These are phyloP conservation scores for Penstemon newberryi DNA, from an alignment of 257 asterid species.

Conservation along the genomic window DNA sequence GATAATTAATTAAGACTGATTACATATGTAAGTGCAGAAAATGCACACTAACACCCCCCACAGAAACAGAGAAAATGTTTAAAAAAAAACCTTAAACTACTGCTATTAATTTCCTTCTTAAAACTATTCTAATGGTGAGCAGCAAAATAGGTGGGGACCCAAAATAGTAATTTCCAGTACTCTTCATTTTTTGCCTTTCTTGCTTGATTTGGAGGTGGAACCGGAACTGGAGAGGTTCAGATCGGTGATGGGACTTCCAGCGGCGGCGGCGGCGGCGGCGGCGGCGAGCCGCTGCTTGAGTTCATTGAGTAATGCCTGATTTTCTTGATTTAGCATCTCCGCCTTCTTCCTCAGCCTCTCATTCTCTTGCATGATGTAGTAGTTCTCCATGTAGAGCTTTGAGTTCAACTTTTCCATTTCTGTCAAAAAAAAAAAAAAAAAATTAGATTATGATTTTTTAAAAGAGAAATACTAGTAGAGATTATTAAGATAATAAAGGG, in stretches of 20 bases:
- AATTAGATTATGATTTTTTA: too few relatives aligned
- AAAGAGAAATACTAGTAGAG: too few relatives aligned
- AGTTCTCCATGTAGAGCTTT: conserved; percentile 69
- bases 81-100: background rate
- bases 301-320: conserved; percentile 63
- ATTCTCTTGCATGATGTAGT: conserved; percentile 74
- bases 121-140: background rate
- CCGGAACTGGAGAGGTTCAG: conserved; percentile 33
- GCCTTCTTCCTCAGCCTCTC: conserved; percentile 80
- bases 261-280: conserved; percentile 19
- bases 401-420: conserved; percentile 28
- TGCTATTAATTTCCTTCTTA: background rate
- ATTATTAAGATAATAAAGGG: background rate
- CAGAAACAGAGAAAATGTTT: too few relatives aligned
- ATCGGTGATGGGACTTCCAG: conserved; percentile 42
- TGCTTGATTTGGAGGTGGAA: conserved; percentile 47
- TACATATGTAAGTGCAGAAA: too few relatives aligned
- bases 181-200: conserved; percentile 48
- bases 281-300: conserved; percentile 60
- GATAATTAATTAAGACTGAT: too few relatives aligned
- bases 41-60: too few relatives aligned
- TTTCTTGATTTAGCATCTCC: conserved; percentile 81
- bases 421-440: too few relatives aligned
- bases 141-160: conserved; percentile 27
- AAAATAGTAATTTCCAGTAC: too few relatives aligned